Conservation (phyloP, 2,329 filamentous ascomycete species). For the Pestalotiopsis sp. region DNA sequence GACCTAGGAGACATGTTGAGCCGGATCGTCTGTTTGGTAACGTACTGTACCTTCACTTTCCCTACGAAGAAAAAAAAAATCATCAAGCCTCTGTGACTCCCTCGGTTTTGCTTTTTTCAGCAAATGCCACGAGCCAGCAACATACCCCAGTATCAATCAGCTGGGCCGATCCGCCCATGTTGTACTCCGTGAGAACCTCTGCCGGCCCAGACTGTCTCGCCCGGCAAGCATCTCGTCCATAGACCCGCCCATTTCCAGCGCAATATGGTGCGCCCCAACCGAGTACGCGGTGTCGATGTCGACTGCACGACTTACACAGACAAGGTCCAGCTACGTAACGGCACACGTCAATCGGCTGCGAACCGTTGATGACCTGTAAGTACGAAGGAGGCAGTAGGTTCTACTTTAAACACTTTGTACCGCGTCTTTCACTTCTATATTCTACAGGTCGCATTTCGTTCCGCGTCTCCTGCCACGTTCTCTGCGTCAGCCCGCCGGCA, state of each 20-base stretch:
- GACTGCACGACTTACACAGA: not conserved
- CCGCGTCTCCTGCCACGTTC: not conserved
- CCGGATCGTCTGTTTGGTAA: conserved; percentile 5
- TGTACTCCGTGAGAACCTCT: conserved; percentile 9
- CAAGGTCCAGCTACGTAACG: not conserved
- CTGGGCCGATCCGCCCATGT: not conserved
- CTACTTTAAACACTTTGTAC: not conserved
- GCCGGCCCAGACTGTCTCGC: conserved; percentile 9
- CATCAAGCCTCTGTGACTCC: not conserved
- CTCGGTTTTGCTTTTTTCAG: not conserved
- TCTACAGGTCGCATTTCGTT: not conserved
- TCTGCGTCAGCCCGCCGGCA: not conserved
- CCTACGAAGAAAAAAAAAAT: not conserved
- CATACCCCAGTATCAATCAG: not conserved
- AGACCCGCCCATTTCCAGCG: not conserved
- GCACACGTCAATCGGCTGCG: not conserved
- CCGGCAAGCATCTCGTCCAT: not conserved
- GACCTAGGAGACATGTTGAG: conserved; percentile 7
- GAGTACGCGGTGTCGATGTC: not conserved
- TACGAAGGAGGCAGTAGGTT: not conserved
- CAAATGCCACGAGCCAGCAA: not conserved
- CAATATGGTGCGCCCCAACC: not conserved
- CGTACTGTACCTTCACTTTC: not conserved
- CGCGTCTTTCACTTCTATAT: not conserved
- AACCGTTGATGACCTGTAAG: not conserved